Evolutionary conservation across 2,329 filamentous ascomycete genomes (phyloP), one percentile per base, ranked within the genome.

Genomic region (Xylariaceae sp.): DNA sequence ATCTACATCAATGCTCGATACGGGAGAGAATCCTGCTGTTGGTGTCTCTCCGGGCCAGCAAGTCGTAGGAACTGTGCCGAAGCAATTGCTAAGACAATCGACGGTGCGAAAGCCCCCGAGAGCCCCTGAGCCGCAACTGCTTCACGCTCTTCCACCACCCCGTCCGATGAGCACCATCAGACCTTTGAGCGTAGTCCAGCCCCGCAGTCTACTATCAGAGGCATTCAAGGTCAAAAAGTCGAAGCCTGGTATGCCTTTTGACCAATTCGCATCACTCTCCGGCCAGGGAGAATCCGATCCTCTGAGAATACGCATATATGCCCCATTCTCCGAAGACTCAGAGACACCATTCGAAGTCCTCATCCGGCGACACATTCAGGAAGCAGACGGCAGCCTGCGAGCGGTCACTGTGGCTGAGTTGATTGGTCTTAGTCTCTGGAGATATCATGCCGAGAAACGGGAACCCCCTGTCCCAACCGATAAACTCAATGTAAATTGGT

Each of bases 271-370:
- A 1, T 78, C 83, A 13, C 73, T 88, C 29, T 88, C 83, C 42
- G 88, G 87, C 1, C 83, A 89, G 58, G 87, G 85, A 15, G 87
- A 90, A 47, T 77, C 84, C 6, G 86, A 83, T 37, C 87, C 87
- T 3, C 72, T 93, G 16, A 81, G 79, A 52, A 76, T 93, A 47
- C 85, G 85, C 42, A 86, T 94, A 31, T 91, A 88, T 60, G 83
- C 79, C 6, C 82, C 86, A 0, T 87, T 84, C 51, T 85, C 84
- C 13, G 73, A 75, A 11, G 76, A 77, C 18, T 72, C 83, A 0
- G 74, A 73, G 13, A 81, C 81, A 51, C 79, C 84, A 0, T 78
- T 83, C 35, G 84, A 90, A 56, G 79, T 91, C 3, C 74, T 86
- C 13, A 82, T 91, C 36, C 74, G 83, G 18, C 78, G 82, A 36